Percentiles rank a stretch among this genome's conserved stretches.
Evolutionary conservation across 2,329 filamentous ascomycete genomes (phyloP).

Genomic region (Ophiobolus disseminans): DNA sequence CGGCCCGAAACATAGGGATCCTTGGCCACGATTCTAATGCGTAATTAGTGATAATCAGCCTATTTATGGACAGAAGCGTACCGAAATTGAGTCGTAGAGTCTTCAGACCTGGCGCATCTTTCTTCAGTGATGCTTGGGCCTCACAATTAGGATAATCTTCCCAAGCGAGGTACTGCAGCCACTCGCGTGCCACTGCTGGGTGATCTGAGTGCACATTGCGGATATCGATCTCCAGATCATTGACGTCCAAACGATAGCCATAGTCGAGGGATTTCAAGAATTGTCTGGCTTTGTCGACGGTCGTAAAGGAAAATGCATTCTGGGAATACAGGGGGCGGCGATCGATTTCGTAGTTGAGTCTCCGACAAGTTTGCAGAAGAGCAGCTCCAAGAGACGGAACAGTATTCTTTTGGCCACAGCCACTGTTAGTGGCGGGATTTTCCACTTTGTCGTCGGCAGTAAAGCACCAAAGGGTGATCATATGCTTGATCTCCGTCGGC

Average conservation of each 20-base stretch:
- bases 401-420: background rate
- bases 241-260: slow-evolving; percentile 28
- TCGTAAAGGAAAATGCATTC: slow-evolving; percentile 49
- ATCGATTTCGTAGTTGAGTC: slow-evolving; percentile 44
- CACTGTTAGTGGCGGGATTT: slow-evolving; percentile 23
- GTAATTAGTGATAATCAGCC: too few species aligned
- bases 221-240: slow-evolving; percentile 48
- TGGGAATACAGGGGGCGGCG: slow-evolving; percentile 38
- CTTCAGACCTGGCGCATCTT: slow-evolving; percentile 40
- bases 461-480: slow-evolving; percentile 42
- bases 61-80: too few species aligned
- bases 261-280: slow-evolving; percentile 39
- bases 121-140: slow-evolving; percentile 29
- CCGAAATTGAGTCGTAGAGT: slow-evolving; percentile 47
- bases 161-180: slow-evolving; percentile 46
- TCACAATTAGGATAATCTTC: slow-evolving; percentile 24
- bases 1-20: slow-evolving; percentile 35
- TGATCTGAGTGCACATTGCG: slow-evolving; percentile 35
- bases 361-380: slow-evolving; percentile 48
- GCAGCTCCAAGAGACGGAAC: slow-evolving; percentile 23
- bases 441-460: slow-evolving; percentile 30
- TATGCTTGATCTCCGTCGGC: slow-evolving; percentile 45
- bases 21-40: slow-evolving; percentile 43
- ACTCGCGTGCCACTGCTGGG: slow-evolving; percentile 38
- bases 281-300: slow-evolving; percentile 31